Base-by-base conservation (phyloP, 2,329 filamentous ascomycete genomes). In the Cryoendolithus antarcticus region DNA sequence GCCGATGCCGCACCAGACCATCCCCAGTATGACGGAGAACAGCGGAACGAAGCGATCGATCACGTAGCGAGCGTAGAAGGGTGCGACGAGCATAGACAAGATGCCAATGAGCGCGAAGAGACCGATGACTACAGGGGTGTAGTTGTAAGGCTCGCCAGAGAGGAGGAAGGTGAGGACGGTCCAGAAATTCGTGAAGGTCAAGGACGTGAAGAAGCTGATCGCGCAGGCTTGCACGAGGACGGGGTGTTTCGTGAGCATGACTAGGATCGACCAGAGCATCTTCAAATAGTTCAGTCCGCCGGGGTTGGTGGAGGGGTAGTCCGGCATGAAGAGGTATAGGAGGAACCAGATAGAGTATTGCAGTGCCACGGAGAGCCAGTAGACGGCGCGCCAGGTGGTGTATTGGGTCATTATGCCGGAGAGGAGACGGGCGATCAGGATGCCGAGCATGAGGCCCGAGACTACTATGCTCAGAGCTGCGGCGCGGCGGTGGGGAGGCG, bases 151-250 rank as follows among this genome's bases (percentile, higher is more conserved):
- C 2, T 71, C 61, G 0, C 72, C 77, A 0, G 81, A 74, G 12
- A 93, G 72, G 4, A 91, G 68, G 54, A 93, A 93, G 0, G 82
- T 89, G 30, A 91, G 59, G 0, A 83, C 89, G 0, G 79, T 83
- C 79, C 79, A 83, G 63, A 77, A 80, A 24, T 59, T 65, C 2
- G 78, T 82, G 55, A 82, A 82, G 1, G 72, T 74, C 0, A 70
- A 67, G 4, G 70, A 69, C 4, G 67, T 69, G 46, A 78, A 70
- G 52, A 85, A 79, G 0, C 73, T 70, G 19, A 86, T 71, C 1
- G 85, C 55, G 34, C 78, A 79, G 0, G 77, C 72, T 55, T 89
- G 82, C 0, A 82, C 70, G 0, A 91, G 69, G 1, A 82, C 62
- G 0, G 84, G 80, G 35, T 86, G 70, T 3, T 69, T 72, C 35